Evolutionary conservation across 176 grass and related monocot genomes (phyloP).

Genomic region (Lolium rigidum): DNA sequence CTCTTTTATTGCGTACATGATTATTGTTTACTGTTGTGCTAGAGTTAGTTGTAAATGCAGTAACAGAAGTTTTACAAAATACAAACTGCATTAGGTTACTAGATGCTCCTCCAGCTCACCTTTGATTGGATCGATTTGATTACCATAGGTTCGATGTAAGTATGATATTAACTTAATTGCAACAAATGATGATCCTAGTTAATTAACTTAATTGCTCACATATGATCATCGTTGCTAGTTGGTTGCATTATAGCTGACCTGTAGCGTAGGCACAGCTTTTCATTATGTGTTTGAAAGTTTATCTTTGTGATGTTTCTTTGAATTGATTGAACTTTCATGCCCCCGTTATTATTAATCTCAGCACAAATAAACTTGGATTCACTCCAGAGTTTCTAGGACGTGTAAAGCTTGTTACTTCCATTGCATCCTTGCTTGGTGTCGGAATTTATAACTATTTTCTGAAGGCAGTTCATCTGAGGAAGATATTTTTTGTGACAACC

Average conservation of each 20-base stretch:
- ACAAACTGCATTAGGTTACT: conserved; percentile 3
- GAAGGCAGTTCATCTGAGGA: conserved; percentile 88
- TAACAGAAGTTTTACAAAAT: conserved; percentile 26
- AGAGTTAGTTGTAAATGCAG: conserved; percentile 35
- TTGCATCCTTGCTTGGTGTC: conserved; percentile 91
- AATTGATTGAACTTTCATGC: conserved; percentile 33
- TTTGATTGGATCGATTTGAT: conserved; percentile 35
- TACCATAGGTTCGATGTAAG: conserved; percentile 8
- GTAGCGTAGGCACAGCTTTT: not conserved
- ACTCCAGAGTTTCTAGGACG: conserved; percentile 98
- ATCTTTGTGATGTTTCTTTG: conserved; percentile 12
- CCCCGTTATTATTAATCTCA: conserved; percentile 56
- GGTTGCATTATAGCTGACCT: conserved; percentile 8
- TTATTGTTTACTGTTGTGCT: conserved; percentile 27
- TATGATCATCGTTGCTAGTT: conserved; percentile 6
- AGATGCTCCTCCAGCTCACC: conserved; percentile 2
- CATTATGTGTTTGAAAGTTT: conserved; percentile 2
- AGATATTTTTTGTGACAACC: conserved; percentile 94
- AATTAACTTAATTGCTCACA: conserved; percentile 1
- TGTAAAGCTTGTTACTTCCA: conserved; percentile 93
- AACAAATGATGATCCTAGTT: conserved; percentile 12
- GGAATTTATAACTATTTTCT: conserved; percentile 94
- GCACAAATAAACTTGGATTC: conserved; percentile 97
- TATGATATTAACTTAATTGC: conserved; percentile 32
- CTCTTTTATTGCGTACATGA: conserved; percentile 6